Base-by-base conservation (phyloP, 306 rosid species). In the Cucurbita maxima region DNA sequence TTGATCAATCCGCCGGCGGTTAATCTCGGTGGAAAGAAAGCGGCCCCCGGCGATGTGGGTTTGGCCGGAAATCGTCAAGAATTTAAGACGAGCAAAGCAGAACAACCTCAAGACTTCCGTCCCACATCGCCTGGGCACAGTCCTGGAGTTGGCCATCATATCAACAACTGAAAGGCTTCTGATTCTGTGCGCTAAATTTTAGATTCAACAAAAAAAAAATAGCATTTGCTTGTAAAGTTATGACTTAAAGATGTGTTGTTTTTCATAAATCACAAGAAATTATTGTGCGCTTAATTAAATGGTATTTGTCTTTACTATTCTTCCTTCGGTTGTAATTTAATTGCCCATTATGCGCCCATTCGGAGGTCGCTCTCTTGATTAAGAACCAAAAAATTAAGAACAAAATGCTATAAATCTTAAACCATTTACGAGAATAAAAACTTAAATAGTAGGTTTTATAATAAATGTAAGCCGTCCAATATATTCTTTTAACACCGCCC, bases 111-210 rank as follows among this genome's bases (percentile, higher is more conserved):
- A 62, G 79, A 78, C 58, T 85, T 82, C 66, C 81, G 86, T 48
- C 86, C 88, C 40, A 85, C 88, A 18, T n/a, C 76, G 40, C 88
- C 88, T 0, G 86, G 86, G 10, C 86, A 82, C 34, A 82, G 88
- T 38, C 88, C 88, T 2, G 88, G 84, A 7, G 84, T 82, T 74
- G 88, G 86, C 50, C 88, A 85, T 57, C 77, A 79, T 38, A 58
- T 82, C 75, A 67, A 80, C 74, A 82, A 82, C 44, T 81, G 67
- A 81, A 69, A 4, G 5, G 13, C 41, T 9, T 14, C 55, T 4
- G 3, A 20, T 76, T 66, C 10, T 51, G 10, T 6, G 10, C 8
- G 8, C n/a, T 60, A 4, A 10, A 56, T 56, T 37, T 60, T 16
- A 36, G 12, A 44, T 45, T 67, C 55, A 55, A 44, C 20, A 36